Base-by-base conservation (phyloP, 345 rosid genomes). In the Arabidopsis suecica region DNA sequence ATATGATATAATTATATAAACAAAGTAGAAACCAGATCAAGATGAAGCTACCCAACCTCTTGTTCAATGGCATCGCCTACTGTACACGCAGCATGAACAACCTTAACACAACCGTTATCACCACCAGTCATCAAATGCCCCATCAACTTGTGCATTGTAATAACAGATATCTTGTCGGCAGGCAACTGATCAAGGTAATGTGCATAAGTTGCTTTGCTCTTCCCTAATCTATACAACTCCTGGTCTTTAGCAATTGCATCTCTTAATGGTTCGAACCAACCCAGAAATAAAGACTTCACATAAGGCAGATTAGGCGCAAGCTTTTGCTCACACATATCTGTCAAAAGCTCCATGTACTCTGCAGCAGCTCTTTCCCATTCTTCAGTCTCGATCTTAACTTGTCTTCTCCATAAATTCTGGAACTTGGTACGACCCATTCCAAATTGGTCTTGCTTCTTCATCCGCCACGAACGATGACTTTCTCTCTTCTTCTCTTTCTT, bases 51-150 rank as follows among this genome's bases (percentile, higher is more conserved):
- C 65, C 80, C 13, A 72, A 93, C 99, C 97, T 95, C 99, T 80
- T 93, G 99, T 70, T 95, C 99, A 82, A 95, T 82, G 48, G 96
- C 96, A 65, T 90, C 97, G 9, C 98, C 99, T 37, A 95, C 83
- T 1, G 68, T 20, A 67, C 87, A 86, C 41, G 96, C 93, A 65
- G 98, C 98, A 62, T 81, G 83, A 61, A 90, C 85, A 74, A 92
- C 90, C 76, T 87, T 84, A 28, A 90, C 86, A 71, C 79, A 79
- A 22, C 99, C 99, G 53, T 82, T 86, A 36, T 85, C 93, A 30
- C 86, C 87, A 58, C 95, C 93, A 0, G 87, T 86, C 99, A 95
- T 93, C 80, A 95, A 77, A 74, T 87, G 74, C 2, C 78, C 91
- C 79, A 82, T 79, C 80, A 95, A 74, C 84, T 89, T 93, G 74